phyloP scores from a whole-genome alignment of 352 stramenopile species.

The Phytophthora cactorum region DNA sequence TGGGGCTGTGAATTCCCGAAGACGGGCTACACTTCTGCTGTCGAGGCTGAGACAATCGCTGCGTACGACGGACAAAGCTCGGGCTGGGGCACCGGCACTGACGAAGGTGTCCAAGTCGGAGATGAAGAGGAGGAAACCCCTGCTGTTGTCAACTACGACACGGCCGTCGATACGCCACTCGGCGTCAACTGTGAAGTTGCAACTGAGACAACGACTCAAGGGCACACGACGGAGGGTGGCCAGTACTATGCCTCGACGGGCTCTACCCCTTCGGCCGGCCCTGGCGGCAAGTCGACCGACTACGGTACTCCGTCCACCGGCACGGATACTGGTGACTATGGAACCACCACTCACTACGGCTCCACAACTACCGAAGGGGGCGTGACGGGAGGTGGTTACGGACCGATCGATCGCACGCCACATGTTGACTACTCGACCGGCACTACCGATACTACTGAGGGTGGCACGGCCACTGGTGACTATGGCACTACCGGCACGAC shows the following conservation, averaged over 20 bases:
- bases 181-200: slow-evolving; percentile 6
- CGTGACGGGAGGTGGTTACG: neutral
- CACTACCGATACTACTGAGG: slow-evolving; percentile 3
- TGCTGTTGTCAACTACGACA: slow-evolving; percentile 1
- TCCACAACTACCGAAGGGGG: neutral
- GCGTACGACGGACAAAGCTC: neutral
- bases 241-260: neutral
- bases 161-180: slow-evolving; percentile 1
- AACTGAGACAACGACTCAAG: neutral
- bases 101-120: neutral
- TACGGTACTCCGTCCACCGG: neutral
- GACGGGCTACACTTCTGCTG: slow-evolving; percentile 15
- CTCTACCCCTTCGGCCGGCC: neutral
- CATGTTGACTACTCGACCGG: neutral
- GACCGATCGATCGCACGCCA: neutral
- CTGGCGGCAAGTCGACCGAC: neutral
- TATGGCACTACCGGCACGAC: neutral
- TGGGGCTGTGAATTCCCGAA: slow-evolving; percentile 15
- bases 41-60: neutral
- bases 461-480: neutral
- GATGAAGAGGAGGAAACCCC: neutral
- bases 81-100: neutral
- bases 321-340: neutral
- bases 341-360: neutral
- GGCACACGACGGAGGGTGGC: neutral